These are phyloP conservation scores for Aspergillus bridgeri DNA, from an alignment of 495 filamentous ascomycete genomes.

Conservation along the genomic window DNA sequence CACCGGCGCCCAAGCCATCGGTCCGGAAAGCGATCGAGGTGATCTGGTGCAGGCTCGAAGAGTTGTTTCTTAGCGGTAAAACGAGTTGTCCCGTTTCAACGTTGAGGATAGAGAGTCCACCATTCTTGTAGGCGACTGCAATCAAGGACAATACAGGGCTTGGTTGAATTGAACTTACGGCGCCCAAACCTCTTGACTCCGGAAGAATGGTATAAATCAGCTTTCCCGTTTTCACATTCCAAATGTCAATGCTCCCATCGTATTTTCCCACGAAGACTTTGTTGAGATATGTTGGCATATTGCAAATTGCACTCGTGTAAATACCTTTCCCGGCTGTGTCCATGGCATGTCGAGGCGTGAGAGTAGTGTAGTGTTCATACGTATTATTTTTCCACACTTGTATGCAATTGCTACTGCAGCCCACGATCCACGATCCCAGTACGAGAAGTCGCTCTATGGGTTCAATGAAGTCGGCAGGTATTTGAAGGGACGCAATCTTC, in stretches of 20 bases:
- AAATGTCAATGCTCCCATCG: slow-evolving; percentile 92
- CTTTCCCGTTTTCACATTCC: slow-evolving; percentile 91
- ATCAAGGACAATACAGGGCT: slow-evolving; percentile 81
- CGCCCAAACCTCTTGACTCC: slow-evolving; percentile 58
- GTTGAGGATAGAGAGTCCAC: slow-evolving; percentile 75
- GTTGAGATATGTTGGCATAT: slow-evolving; percentile 91
- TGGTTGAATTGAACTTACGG: slow-evolving; percentile 79
- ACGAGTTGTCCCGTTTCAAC: slow-evolving; percentile 69
- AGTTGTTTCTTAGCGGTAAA: slow-evolving; percentile 60
- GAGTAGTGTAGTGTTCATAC: slow-evolving; percentile 84
- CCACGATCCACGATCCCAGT: slow-evolving; percentile 91
- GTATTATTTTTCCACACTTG: slow-evolving; percentile 87
- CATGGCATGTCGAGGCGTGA: slow-evolving; percentile 48
- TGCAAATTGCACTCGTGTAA: slow-evolving; percentile 69
- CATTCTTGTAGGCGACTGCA: slow-evolving; percentile 79
- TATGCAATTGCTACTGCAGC: slow-evolving; percentile 67
- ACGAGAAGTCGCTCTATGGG: slow-evolving; percentile 74
- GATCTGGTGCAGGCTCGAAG: slow-evolving; percentile 51
- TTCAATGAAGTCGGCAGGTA: slow-evolving; percentile 55
- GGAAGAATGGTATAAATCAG: slow-evolving; percentile 81
- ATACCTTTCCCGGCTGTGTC: slow-evolving; percentile 48
- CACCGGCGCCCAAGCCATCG: slow-evolving; percentile 85
- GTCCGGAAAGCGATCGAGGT: slow-evolving; percentile 87
- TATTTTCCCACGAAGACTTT: slow-evolving; percentile 84
- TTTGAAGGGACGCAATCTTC: slow-evolving; percentile 68